These are phyloP conservation scores for Atalantia buxifolia DNA, from an alignment of 345 rosid species.

Conservation along the genomic window DNA sequence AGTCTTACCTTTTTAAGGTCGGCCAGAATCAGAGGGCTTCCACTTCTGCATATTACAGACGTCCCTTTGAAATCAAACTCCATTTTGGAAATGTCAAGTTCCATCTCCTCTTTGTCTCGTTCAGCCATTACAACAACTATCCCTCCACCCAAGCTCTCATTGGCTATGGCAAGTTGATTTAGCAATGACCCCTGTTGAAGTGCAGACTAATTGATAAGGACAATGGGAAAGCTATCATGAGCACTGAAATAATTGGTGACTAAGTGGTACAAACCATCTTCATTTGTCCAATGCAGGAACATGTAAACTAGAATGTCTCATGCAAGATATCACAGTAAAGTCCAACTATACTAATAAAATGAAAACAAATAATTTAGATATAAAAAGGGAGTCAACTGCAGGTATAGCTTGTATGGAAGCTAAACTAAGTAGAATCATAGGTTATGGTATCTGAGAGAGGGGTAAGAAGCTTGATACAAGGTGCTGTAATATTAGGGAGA, in stretches of 20 bases:
- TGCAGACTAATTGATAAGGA: slow-evolving; percentile 10
- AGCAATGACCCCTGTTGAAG: slow-evolving; percentile 56
- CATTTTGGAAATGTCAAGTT: slow-evolving; percentile 74
- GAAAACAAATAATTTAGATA: neutral
- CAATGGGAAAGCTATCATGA: neutral
- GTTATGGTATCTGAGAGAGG: neutral
- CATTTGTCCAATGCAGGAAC: neutral
- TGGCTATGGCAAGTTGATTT: slow-evolving; percentile 67
- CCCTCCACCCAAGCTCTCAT: slow-evolving; percentile 78
- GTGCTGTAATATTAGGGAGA: neutral
- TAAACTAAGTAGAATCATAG: neutral
- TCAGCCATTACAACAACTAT: slow-evolving; percentile 78
- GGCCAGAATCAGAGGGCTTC: slow-evolving; percentile 68
- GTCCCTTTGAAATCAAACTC: slow-evolving; percentile 74
- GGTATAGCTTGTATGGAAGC: neutral
- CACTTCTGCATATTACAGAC: slow-evolving; percentile 70
- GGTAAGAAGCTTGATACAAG: neutral
- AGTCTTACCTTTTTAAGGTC: slow-evolving; percentile 59
- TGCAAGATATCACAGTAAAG: neutral
- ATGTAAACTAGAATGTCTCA: neutral
- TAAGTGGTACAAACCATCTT: neutral
- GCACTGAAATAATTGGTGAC: neutral
- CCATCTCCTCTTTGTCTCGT: slow-evolving; percentile 81
- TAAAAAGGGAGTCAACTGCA: neutral
- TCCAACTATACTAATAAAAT: neutral